Evolutionary conservation across 768 basidiomycete genomes (phyloP).

Genomic region (Russula vinacea): DNA sequence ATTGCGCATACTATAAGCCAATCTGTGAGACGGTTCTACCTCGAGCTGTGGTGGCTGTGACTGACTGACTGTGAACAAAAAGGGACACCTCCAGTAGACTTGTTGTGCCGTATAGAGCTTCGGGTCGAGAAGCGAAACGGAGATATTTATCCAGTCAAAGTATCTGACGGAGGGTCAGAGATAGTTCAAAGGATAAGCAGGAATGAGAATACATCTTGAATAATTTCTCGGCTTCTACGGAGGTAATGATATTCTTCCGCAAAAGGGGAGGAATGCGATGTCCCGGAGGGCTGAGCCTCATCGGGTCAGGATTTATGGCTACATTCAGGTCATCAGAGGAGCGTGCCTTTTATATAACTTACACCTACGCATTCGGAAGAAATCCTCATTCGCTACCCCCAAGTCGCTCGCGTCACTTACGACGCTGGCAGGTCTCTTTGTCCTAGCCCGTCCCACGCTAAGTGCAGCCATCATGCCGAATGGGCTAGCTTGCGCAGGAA

Average conservation of each 20-base stretch:
- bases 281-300: conserved; percentile 21
- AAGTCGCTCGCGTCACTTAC: conserved; percentile 33
- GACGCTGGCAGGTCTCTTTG: conserved; percentile 29
- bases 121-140: conserved; percentile 79
- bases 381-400: conserved; percentile 59
- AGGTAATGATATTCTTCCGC: conserved; percentile 29
- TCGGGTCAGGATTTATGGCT: conserved; percentile 21
- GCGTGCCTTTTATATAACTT: neutral
- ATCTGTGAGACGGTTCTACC: conserved; percentile 1
- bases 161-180: conserved; percentile 23
- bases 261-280: conserved; percentile 26
- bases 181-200: neutral
- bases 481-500: conserved; percentile 62
- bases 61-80: conserved; percentile 89
- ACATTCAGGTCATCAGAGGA: neutral
- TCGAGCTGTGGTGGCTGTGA: conserved; percentile 30
- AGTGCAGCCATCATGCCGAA: conserved; percentile 76
- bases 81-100: conserved; percentile 80
- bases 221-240: conserved; percentile 28
- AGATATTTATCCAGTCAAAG: conserved; percentile 75
- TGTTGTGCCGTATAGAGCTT: conserved; percentile 80
- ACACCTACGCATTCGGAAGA: conserved; percentile 51
- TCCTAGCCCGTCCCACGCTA: conserved; percentile 43
- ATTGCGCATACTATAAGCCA: conserved; percentile 70
- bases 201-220: conserved; percentile 28